A percentile compares a stretch with the other conserved stretches of the same genome.
These are phyloP conservation scores for Didymella arachidicola DNA, from an alignment of 2,329 filamentous ascomycete genomes.

Conservation along the genomic window DNA sequence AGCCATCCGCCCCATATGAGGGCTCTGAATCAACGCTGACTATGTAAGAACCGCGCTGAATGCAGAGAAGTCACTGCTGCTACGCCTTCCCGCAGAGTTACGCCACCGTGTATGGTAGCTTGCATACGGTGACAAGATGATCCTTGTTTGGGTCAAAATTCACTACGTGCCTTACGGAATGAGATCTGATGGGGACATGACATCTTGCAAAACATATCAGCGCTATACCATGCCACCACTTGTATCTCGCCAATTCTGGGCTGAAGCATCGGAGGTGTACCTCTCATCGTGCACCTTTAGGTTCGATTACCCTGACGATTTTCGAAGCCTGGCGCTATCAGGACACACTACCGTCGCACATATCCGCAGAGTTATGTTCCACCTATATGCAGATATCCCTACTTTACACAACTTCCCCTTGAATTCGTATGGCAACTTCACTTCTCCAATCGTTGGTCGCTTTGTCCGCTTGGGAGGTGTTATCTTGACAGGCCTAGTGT, in stretches of 20 bases:
- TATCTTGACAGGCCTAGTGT: not conserved
- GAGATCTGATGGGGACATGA: too few species aligned
- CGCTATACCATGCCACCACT: not conserved
- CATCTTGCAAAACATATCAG: too few species aligned
- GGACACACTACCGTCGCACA: not conserved
- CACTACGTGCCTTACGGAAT: too few species aligned
- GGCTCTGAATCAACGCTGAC: not conserved
- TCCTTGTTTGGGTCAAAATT: too few species aligned
- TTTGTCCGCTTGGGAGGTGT: not conserved
- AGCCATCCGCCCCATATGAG: not conserved
- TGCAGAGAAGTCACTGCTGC: conserved; percentile 1
- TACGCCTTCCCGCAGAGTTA: conserved; percentile 9
- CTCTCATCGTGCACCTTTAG: not conserved
- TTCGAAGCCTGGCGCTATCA: not conserved
- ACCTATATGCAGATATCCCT: too few species aligned
- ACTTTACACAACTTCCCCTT: too few species aligned
- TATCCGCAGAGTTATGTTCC: not conserved
- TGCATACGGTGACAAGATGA: not conserved
- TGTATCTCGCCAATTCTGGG: conserved; percentile 6
- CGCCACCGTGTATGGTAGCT: conserved; percentile 3
- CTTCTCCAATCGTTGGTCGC: not conserved
- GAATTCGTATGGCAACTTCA: too few species aligned
- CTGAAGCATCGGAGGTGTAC: not conserved
- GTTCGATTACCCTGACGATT: not conserved
- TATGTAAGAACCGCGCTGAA: not conserved